phyloP scores from a whole-genome alignment of 352 stramenopile genomes.

The Pythium dissotocum region DNA sequence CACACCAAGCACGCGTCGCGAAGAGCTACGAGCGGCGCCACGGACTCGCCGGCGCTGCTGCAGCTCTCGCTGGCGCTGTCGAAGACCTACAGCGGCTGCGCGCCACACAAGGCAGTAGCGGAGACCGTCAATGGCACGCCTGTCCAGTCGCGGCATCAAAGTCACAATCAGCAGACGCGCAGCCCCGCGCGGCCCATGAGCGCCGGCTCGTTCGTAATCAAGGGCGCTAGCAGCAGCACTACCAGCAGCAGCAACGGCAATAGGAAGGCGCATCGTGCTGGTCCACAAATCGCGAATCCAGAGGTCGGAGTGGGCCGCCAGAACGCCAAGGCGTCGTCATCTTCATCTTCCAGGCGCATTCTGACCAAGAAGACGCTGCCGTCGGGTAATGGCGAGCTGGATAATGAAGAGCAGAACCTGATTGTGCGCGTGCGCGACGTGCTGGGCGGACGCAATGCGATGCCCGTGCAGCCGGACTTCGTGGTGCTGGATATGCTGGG shows the following conservation, averaged over 20 bases:
- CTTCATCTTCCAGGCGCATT: constrained; percentile 19
- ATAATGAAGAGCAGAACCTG: constrained; percentile 57
- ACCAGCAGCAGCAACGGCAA: not conserved
- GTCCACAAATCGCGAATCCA: too few relatives aligned
- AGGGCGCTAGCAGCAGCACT: not conserved
- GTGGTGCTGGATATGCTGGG: constrained; percentile 93
- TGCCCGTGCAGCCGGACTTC: constrained; percentile 54
- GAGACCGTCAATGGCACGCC: not conserved
- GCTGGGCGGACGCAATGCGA: constrained; percentile 26
- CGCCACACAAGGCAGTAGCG: not conserved
- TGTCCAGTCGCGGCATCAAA: constrained; percentile 2
- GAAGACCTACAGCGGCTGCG: constrained; percentile 32
- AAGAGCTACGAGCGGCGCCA: not conserved
- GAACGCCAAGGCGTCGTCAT: not conserved
- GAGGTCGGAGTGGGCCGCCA: not conserved
- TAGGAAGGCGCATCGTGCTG: not conserved
- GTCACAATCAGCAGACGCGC: constrained; percentile 9
- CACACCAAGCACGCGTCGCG: not conserved
- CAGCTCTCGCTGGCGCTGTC: constrained; percentile 33
- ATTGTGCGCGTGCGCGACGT: constrained; percentile 48
- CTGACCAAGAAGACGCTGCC: constrained; percentile 47
- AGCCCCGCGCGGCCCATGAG: not conserved
- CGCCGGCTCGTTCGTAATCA: not conserved
- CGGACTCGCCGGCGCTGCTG: constrained; percentile 16
- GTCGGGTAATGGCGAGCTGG: constrained; percentile 37